phyloP scores from a whole-genome alignment of 2,329 filamentous ascomycete species.

The Fusarium foetens region DNA sequence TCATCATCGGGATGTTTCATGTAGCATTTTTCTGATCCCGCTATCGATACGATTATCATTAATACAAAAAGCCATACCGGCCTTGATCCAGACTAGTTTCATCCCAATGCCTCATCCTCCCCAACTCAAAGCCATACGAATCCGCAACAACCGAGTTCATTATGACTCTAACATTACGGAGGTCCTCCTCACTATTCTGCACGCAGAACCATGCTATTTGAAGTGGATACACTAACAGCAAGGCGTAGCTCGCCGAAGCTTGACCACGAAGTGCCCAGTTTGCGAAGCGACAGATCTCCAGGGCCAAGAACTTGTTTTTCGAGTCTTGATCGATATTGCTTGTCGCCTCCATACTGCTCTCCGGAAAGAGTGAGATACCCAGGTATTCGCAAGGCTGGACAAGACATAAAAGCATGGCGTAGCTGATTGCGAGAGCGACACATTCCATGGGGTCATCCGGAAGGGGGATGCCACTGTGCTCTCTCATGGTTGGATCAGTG shows the following conservation, averaged over 20 bases:
- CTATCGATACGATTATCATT: not conserved
- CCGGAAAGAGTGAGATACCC: not conserved
- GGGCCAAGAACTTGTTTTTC: not conserved
- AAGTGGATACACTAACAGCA: slow-evolving; percentile 17
- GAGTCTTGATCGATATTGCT: not conserved
- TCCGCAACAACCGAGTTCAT: slow-evolving; percentile 21
- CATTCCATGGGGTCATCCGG: slow-evolving; percentile 9
- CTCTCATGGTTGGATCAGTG: not conserved
- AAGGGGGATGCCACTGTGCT: not conserved
- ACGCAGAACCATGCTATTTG: slow-evolving; percentile 26
- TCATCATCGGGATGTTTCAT: accelerated
- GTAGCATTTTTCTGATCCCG: accelerated
- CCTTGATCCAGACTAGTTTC: not conserved
- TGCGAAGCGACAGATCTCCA: slow-evolving; percentile 19
- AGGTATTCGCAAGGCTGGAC: slow-evolving; percentile 13
- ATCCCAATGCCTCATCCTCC: slow-evolving; percentile 19
- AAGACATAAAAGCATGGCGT: slow-evolving; percentile 19
- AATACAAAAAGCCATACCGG: slow-evolving; percentile 10
- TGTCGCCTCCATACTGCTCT: accelerated
- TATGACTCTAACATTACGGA: not conserved
- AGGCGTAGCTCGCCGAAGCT: not conserved
- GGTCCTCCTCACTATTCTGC: not conserved
- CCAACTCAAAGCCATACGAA: slow-evolving; percentile 20
- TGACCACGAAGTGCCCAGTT: not conserved
- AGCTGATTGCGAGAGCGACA: slow-evolving; percentile 4